phyloP scores from a whole-genome alignment of 78 protist species.

The Speleostelium caveatum region DNA sequence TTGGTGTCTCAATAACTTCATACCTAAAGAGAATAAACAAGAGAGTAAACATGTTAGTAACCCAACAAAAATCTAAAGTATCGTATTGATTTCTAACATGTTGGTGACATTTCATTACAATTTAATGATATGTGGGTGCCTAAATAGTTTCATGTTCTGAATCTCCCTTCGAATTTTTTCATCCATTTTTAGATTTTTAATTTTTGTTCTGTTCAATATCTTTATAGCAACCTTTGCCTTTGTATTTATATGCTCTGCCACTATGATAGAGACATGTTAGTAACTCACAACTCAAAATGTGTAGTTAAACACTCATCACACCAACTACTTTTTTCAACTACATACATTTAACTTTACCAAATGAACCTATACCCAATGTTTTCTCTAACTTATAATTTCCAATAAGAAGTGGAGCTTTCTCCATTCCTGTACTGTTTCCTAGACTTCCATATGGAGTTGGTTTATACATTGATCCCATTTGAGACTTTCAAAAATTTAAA shows the following conservation, averaged over 20 bases:
- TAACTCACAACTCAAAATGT: background rate
- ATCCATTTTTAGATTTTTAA: constrained; percentile 94
- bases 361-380: constrained; percentile 79
- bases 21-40: constrained; percentile 45
- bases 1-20: constrained; percentile 97
- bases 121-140: constrained; percentile 98
- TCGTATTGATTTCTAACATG: no score
- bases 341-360: constrained; percentile 82
- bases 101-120: constrained; percentile 91
- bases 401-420: constrained; percentile 38
- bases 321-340: background rate
- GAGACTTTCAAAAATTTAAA: no score
- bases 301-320: no score
- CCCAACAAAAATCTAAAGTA: background rate
- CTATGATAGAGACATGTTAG: background rate
- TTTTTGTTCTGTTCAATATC: constrained; percentile 94
- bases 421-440: constrained; percentile 21
- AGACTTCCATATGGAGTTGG: background rate
- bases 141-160: constrained; percentile 94
- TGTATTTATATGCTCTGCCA: constrained; percentile 80
- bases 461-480: no score
- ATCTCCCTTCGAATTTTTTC: constrained; percentile 97
- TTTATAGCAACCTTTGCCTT: constrained; percentile 97
- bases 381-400: constrained; percentile 77
- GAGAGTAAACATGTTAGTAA: background rate